Evolutionary conservation across 371 early-diverging fungal genomes (phyloP).

Genomic region (Basidiobolus meristosporus): DNA sequence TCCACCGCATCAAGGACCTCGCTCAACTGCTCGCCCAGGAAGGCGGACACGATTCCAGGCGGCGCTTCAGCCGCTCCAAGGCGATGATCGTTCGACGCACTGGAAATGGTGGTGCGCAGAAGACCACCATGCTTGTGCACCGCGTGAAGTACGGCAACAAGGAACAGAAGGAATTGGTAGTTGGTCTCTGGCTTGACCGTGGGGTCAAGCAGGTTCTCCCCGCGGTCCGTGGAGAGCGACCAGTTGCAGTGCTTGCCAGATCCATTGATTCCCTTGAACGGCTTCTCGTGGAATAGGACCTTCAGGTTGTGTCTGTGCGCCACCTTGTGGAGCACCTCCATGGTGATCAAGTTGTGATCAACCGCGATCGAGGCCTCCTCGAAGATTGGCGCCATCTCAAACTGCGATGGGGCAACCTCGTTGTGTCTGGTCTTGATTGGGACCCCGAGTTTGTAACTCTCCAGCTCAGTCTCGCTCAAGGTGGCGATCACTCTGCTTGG

Average conservation of each 20-base stretch:
- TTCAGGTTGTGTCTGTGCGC: conserved; percentile 92
- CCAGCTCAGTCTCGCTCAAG: conserved; percentile 84
- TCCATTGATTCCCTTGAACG: conserved; percentile 96
- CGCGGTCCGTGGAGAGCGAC: conserved; percentile 88
- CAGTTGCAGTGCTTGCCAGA: too few relatives aligned
- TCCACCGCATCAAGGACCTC: conserved; percentile 85
- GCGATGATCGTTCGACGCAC: conserved; percentile 91
- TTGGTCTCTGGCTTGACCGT: conserved; percentile 83
- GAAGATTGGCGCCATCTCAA: conserved; percentile 93
- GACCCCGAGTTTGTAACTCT: conserved; percentile 83
- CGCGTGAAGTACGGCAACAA: conserved; percentile 77
- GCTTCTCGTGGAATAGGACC: conserved; percentile 97
- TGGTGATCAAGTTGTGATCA: conserved; percentile 95
- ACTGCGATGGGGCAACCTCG: conserved; percentile 97
- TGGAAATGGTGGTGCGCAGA: conserved; percentile 77
- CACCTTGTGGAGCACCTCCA: conserved; percentile 91
- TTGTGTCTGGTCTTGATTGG: conserved; percentile 98
- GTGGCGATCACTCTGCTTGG: conserved; percentile 81
- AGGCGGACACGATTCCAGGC: conserved; percentile 89
- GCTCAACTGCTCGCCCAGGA: conserved; percentile 86
- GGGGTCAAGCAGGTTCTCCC: conserved; percentile 92
- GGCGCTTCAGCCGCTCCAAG: conserved; percentile 97
- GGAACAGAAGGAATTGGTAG: conserved; percentile 86
- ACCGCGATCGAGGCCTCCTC: conserved; percentile 90
- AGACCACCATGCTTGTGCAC: conserved; percentile 79